Evolutionary conservation across 129 eudicot species (phyloP).

Genomic region (Apium graveolens): DNA sequence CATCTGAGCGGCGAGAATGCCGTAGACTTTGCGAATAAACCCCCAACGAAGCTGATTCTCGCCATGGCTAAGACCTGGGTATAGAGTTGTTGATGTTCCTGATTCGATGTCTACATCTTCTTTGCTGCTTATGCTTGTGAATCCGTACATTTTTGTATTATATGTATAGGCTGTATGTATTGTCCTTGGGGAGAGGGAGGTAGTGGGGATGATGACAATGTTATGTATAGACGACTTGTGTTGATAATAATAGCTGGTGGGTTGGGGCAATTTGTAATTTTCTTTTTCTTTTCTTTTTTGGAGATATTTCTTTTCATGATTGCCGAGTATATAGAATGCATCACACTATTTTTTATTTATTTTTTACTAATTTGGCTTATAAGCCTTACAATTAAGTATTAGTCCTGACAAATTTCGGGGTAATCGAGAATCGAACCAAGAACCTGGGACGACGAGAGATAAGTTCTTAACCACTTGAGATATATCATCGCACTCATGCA

Average conservation of each 20-base stretch:
- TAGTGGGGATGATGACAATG: not conserved
- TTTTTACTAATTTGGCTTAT: no score
- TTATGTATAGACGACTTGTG: not conserved
- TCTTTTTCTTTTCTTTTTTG: not conserved
- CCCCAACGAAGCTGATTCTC: constrained; percentile 96
- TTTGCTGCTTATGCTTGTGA: constrained; percentile 38
- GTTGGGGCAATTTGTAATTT: not conserved
- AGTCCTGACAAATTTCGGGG: no score
- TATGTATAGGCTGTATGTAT: no score
- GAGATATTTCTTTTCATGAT: not conserved
- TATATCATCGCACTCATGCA: no score
- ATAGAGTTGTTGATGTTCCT: constrained; percentile 48
- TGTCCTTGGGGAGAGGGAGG: not conserved
- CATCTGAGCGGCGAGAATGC: constrained; percentile 82
- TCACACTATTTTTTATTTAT: no score
- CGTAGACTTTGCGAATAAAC: constrained; percentile 92
- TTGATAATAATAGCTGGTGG: not conserved
- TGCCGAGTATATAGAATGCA: no score
- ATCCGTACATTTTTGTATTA: constrained; percentile 43
- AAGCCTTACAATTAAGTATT: no score
- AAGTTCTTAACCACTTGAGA: no score
- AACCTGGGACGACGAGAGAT: no score
- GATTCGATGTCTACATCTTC: constrained; percentile 63
- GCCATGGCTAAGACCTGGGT: constrained; percentile 79
- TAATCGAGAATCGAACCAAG: no score